These are phyloP conservation scores for Tricladium varicosporioides DNA, from an alignment of 2,329 filamentous ascomycete genomes.

Conservation along the genomic window DNA sequence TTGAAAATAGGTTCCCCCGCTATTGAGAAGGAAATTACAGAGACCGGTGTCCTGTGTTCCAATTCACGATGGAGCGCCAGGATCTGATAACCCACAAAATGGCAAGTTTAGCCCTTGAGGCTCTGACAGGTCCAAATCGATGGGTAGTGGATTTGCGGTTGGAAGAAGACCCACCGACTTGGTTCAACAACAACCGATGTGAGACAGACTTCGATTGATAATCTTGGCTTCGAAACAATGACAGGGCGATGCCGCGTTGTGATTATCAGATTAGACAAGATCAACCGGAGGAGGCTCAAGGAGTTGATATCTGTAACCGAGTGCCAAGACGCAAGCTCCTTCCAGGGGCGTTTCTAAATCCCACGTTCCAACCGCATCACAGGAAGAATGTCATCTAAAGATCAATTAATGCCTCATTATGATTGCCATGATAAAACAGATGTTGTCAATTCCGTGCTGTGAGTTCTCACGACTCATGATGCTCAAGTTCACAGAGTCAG, in stretches of 20 bases:
- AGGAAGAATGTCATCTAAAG: no score
- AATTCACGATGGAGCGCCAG: no score
- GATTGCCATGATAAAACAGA: no score
- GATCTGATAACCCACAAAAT: not conserved
- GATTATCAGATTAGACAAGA: constrained; percentile 1
- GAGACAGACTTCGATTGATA: not conserved
- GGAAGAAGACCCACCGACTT: no score
- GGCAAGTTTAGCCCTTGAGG: not conserved
- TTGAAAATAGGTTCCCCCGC: not conserved
- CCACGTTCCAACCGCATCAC: no score
- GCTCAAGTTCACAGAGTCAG: no score
- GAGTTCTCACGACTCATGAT: no score
- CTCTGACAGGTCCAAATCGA: not conserved
- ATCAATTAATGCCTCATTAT: no score
- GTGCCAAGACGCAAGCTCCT: not conserved
- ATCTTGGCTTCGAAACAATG: not conserved
- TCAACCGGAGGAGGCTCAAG: not conserved
- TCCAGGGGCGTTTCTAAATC: no score
- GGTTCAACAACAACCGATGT: not conserved
- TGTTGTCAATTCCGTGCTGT: no score
- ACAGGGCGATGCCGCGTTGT: not conserved
- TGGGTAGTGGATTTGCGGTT: not conserved
- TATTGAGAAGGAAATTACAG: not conserved
- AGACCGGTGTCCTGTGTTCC: not conserved
- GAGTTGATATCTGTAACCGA: not conserved